These are phyloP conservation scores for Microstegium vimineum DNA, from an alignment of 176 grass and related monocot genomes.

Conservation along the genomic window DNA sequence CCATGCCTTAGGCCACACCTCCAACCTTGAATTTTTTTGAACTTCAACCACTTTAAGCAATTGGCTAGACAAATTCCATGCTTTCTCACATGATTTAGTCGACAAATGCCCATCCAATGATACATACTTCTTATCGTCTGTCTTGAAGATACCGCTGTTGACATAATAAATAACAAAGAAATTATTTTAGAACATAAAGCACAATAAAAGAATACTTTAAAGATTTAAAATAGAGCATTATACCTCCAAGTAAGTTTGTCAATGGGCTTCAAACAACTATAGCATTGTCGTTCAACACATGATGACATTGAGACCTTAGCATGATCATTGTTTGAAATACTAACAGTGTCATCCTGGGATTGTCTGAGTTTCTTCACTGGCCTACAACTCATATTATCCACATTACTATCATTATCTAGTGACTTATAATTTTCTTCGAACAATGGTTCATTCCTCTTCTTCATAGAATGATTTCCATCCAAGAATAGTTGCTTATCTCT, in stretches of 20 bases:
- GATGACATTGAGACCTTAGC: background rate
- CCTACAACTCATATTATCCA: background rate
- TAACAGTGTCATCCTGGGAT: background rate
- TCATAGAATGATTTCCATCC: background rate
- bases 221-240: background rate
- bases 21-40: conserved; percentile 28
- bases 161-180: conserved; percentile 5
- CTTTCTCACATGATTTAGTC: conserved; percentile 47
- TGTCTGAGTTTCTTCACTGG: background rate
- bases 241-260: conserved; percentile 38
- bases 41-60: conserved; percentile 33
- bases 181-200: background rate
- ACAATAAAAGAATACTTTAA: background rate
- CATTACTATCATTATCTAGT: background rate
- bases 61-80: conserved; percentile 32
- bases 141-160: conserved; percentile 56
- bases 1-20: conserved; percentile 55
- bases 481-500: no score
- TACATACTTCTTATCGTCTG: conserved; percentile 9
- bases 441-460: background rate
- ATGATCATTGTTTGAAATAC: background rate
- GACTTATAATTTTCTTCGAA: background rate
- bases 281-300: background rate
- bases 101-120: conserved; percentile 52
- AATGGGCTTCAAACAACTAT: background rate